phyloP scores from a whole-genome alignment of 1,139 yeast genomes.

The Geotrichum phurueaensis region DNA sequence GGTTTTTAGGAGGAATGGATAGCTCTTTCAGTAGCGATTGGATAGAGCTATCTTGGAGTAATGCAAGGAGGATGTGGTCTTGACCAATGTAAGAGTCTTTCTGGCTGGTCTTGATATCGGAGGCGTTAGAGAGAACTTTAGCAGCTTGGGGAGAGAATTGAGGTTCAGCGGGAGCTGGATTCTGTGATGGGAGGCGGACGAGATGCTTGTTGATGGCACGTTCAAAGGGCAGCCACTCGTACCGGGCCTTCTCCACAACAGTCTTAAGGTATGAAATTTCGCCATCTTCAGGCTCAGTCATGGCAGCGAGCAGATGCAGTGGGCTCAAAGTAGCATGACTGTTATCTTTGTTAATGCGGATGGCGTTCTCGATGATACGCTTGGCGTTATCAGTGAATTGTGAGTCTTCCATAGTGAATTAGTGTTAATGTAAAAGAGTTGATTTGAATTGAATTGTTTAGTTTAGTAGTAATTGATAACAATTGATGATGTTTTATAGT shows the following conservation, averaged over 20 bases:
- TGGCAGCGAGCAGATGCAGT: constrained; percentile 83
- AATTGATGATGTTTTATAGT: neutral
- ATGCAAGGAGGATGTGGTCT: constrained; percentile 83
- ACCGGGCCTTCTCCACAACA: constrained; percentile 79
- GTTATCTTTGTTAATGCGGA: constrained; percentile 76
- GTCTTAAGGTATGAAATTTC: constrained; percentile 57
- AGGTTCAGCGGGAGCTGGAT: constrained; percentile 76
- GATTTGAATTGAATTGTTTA: neutral
- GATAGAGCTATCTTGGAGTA: constrained; percentile 70
- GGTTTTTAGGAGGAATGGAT: constrained; percentile 58
- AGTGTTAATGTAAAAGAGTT: neutral
- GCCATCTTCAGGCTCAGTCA: constrained; percentile 49
- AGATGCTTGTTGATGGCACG: constrained; percentile 73
- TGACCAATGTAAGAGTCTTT: constrained; percentile 90
- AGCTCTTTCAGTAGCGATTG: constrained; percentile 71
- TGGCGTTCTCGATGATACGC: constrained; percentile 70
- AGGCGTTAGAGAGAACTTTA: constrained; percentile 62
- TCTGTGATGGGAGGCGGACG: constrained; percentile 80
- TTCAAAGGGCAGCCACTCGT: constrained; percentile 77
- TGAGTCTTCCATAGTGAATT: constrained; percentile 17
- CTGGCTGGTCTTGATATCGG: constrained; percentile 74
- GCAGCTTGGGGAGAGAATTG: constrained; percentile 48
- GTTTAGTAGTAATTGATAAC: neutral
- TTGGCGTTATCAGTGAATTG: constrained; percentile 83
- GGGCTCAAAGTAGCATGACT: constrained; percentile 80